A percentile compares a stretch with the other conserved stretches of the same genome.
phyloP scores from a whole-genome alignment of 1,284 basidiomycete species.

The Xerocomus amazonicus region DNA sequence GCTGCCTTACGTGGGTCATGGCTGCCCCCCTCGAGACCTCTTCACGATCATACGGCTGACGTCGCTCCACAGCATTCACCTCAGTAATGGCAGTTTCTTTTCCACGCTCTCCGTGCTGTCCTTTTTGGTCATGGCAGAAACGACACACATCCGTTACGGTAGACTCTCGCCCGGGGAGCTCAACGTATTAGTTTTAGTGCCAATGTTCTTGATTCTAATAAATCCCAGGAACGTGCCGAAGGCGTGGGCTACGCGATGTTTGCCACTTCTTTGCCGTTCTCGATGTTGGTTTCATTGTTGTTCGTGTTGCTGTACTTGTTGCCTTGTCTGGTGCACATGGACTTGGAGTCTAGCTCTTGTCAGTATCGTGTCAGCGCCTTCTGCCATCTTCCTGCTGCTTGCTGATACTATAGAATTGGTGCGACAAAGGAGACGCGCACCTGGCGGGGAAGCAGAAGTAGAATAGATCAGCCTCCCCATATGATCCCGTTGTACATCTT shows the following conservation, averaged over 20 bases:
- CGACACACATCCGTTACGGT: conserved; percentile 18
- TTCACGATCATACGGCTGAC: conserved; percentile 1
- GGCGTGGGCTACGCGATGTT: conserved; percentile 16
- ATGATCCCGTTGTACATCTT: too few relatives aligned
- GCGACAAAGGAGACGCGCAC: neutral
- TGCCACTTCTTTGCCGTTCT: conserved; percentile 18
- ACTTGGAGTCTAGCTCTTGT: conserved; percentile 20
- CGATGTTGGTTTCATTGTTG: conserved; percentile 19
- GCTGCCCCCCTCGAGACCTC: neutral
- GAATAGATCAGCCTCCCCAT: neutral
- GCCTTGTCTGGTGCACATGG: conserved; percentile 11
- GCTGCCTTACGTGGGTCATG: conserved; percentile 19
- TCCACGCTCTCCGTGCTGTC: conserved; percentile 12
- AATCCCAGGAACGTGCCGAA: conserved; percentile 15
- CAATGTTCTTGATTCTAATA: neutral
- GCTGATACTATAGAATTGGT: conserved; percentile 2
- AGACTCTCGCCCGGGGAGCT: conserved; percentile 21
- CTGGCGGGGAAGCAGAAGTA: too few relatives aligned
- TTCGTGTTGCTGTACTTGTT: conserved; percentile 18
- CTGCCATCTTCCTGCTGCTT: conserved; percentile 4
- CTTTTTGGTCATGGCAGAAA: conserved; percentile 23
- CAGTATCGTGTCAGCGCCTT: conserved; percentile 8
- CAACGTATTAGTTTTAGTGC: conserved; percentile 18
- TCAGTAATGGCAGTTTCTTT: conserved; percentile 10
- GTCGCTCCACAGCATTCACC: conserved; percentile 21